A percentile compares a stretch with the other conserved stretches of the same genome.
phyloP scores from a whole-genome alignment of 2,329 filamentous ascomycete genomes.

The Furcasterigmium furcatum region DNA sequence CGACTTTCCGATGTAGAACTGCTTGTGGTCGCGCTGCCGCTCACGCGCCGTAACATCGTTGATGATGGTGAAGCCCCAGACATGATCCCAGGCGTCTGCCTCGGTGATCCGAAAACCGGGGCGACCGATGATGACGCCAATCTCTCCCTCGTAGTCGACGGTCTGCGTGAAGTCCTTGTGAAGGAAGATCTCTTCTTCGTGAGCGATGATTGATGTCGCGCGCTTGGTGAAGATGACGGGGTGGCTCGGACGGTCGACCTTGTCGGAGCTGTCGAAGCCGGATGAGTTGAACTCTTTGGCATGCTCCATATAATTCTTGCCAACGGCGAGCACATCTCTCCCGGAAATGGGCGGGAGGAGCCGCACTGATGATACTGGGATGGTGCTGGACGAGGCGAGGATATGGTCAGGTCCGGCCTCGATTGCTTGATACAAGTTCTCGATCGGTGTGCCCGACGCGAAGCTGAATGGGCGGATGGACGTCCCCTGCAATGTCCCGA shows the following conservation, averaged over 20 bases:
- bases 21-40: constrained; percentile 52
- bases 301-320: constrained; percentile 56
- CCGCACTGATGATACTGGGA: constrained; percentile 30
- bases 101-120: constrained; percentile 38
- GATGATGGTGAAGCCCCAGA: constrained; percentile 55
- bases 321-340: constrained; percentile 51
- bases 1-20: constrained; percentile 57
- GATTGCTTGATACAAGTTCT: constrained; percentile 49
- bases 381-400: constrained; percentile 22
- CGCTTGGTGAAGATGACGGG: constrained; percentile 56
- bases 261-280: constrained; percentile 53
- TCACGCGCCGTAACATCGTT: constrained; percentile 51
- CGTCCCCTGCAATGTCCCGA: too few relatives aligned
- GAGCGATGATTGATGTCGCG: constrained; percentile 47
- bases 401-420: constrained; percentile 37
- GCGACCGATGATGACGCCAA: constrained; percentile 53
- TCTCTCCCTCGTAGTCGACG: constrained; percentile 53
- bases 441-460: constrained; percentile 40
- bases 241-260: constrained; percentile 45
- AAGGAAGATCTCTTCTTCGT: constrained; percentile 40
- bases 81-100: constrained; percentile 42
- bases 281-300: constrained; percentile 54
- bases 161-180: constrained; percentile 45
- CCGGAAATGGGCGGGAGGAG: constrained; percentile 42
- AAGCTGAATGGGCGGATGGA: constrained; percentile 39